Base-by-base conservation (phyloP, 441 rosid genomes). In the Eruca vesicaria region DNA sequence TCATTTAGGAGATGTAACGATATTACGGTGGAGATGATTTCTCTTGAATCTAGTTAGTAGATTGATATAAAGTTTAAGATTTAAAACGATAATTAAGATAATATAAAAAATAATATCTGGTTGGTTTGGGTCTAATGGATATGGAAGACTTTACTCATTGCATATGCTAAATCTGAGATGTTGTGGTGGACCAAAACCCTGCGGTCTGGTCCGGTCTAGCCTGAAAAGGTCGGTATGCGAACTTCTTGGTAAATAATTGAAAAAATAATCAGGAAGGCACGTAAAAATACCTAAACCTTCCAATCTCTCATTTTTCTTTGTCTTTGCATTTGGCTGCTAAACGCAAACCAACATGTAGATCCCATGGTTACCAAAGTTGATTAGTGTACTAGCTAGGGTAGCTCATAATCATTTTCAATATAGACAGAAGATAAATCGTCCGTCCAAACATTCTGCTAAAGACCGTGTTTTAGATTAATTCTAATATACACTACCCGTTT, bases 21-120 rank as follows among this genome's bases (percentile, higher is more conserved):
- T 68, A 73, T 60, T 45, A 68, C 65, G 70, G 69, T 50, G 68
- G 67, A 53, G 63, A 66, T 33, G 19, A 21, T 43, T 58, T 50
- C 63, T 77, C 16, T 33, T 15, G n/a, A 41, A 64, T 70, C 56
- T 70, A 63, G 23, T 63, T 35, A 4, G 41, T 76, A 75, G 45
- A 67, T 33, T 67, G 20, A 15, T 15, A 0, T 50, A 58, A 19
- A 43, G 8, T 32, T 43, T 43, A 43, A 14, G 48, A 43, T 43
- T 43, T 11, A 4, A 12, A 12, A 5, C 12, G 15, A 38, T 38
- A 38, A 38, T 38, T n/a, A n/a, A n/a, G n/a, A n/a, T n/a, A n/a
- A n/a, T n/a, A 43, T 16, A 16, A 48, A 48, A 48, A 48, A 7
- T 7, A 48, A 5, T 0, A 15, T 15, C 15, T 15, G 20, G 55